Base-by-base conservation (phyloP, 2,329 filamentous ascomycete species). In the Cephalotrichum gorgonifer region DNA sequence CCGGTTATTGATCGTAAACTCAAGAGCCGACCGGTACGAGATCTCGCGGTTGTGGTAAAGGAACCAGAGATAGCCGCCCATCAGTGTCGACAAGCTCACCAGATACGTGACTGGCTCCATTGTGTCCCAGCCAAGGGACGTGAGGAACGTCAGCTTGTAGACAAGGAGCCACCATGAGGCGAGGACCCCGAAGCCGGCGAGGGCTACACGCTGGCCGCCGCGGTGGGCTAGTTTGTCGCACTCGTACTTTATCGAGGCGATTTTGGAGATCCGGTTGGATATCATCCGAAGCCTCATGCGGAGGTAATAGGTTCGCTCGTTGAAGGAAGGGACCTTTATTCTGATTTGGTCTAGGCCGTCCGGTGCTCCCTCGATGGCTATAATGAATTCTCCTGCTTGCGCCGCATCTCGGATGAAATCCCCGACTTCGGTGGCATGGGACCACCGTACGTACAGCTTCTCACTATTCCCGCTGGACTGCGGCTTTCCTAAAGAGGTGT, bases 341-440 rank as follows among this genome's bases (percentile, higher is more conserved):
- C 81, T 77, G 55, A 95, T 83, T 56, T 88, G 80, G 14, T 66
- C 55, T 11, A 63, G 54, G 50, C 71, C 68, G 0, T 14, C 7
- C 8, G 33, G 33, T 20, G 33, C 33, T 14, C 87, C 87, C 60
- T 94, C 85, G 50, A 96, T 87, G 48, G 85, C 79, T 41, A 96
- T 81, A 3, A 85, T 81, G 60, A 96, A 95, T 60, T 95, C 88
- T 49, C 86, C 81, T 0, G 86, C 87, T 3, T 87, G 75, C 1
- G 89, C 87, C 0, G 90, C 89, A 61, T 96, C 90, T 8, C 88
- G 81, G 55, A 96, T 93, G 60, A 96, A 96, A 66, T 95, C 90
- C 9, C 90, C 90, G 28, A 96, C 85, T 62, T 96, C 90, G 1
- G 90, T 95, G 27, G 83, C 87, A 39, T 82, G 81, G 42, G 85